phyloP scores from a whole-genome alignment of 164 flowering plant genomes.

The Hamamelis virginiana region DNA sequence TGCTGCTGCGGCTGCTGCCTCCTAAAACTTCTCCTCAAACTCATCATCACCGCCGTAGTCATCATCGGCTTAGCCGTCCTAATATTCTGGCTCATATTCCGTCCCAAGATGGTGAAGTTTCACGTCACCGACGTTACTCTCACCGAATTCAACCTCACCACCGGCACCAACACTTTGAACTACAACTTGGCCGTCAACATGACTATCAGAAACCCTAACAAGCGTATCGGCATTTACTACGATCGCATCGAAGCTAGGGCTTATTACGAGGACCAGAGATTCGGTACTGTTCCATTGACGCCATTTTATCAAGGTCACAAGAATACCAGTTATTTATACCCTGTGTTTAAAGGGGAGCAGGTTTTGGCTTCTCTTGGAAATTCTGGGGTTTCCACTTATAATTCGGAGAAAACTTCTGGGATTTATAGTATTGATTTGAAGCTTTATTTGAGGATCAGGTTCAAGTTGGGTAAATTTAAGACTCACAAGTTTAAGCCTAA shows the following conservation, averaged over 20 bases:
- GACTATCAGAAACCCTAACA: conserved; percentile 73
- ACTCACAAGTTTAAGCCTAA: conserved; percentile 39
- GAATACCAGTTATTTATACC: conserved; percentile 34
- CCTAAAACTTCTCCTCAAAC: conserved; percentile 19
- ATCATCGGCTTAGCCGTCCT: conserved; percentile 35
- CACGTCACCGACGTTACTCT: conserved; percentile 39
- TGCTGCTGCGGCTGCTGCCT: conserved; percentile 31
- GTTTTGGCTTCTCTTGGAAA: conserved; percentile 14
- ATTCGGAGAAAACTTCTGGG: conserved; percentile 36
- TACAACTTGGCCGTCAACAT: conserved; percentile 61
- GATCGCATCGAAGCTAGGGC: conserved; percentile 59
- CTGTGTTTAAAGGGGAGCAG: conserved; percentile 47
- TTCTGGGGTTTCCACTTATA: conserved; percentile 14
- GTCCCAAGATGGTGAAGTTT: conserved; percentile 46
- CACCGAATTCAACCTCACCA: conserved; percentile 42
- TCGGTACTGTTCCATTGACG: conserved; percentile 18
- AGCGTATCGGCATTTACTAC: conserved; percentile 64
- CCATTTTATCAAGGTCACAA: conserved; percentile 66
- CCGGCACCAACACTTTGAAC: conserved; percentile 40
- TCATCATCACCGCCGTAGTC: conserved; percentile 26
- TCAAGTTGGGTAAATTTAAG: conserved; percentile 50
- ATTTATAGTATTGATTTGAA: conserved; percentile 43
- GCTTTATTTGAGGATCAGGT: conserved; percentile 46
- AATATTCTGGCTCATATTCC: conserved; percentile 52
- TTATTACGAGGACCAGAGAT: conserved; percentile 44